These are phyloP conservation scores for Allium fistulosum DNA, from an alignment of 106 monocot species.

Conservation along the genomic window DNA sequence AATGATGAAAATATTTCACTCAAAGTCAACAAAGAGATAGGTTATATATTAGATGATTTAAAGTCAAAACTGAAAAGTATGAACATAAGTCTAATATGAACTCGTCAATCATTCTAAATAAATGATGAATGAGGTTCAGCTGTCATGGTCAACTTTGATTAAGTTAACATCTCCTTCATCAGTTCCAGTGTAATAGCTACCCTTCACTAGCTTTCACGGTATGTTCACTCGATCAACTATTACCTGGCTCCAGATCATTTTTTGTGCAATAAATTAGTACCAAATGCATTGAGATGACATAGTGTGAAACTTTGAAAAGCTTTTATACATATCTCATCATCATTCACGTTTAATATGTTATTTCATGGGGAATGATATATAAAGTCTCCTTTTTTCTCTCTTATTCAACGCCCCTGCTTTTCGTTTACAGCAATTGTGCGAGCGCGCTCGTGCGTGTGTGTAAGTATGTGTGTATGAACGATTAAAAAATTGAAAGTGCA, in stretches of 20 bases:
- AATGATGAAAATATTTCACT: too few relatives aligned
- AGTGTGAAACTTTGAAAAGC: background rate
- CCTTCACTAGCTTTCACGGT: conserved; percentile 83
- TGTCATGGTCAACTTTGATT: conserved; percentile 67
- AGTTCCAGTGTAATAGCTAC: conserved; percentile 74
- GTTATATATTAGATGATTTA: background rate
- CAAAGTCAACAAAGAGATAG: background rate
- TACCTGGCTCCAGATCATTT: conserved; percentile 34
- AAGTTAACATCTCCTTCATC: conserved; percentile 90
- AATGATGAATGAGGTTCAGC: conserved; percentile 23
- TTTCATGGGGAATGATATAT: too few relatives aligned
- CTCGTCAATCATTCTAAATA: background rate
- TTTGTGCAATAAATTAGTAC: background rate
- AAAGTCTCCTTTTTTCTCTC: too few relatives aligned
- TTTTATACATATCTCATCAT: too few relatives aligned
- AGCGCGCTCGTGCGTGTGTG: too few relatives aligned
- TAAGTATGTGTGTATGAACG: too few relatives aligned
- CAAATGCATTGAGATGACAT: background rate
- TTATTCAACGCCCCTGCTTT: too few relatives aligned
- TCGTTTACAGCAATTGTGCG: too few relatives aligned
- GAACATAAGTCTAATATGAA: too few relatives aligned
- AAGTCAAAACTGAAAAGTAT: background rate
- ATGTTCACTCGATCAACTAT: conserved; percentile 79
- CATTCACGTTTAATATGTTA: too few relatives aligned
- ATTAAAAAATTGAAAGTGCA: too few relatives aligned